phyloP scores from a whole-genome alignment of 179 eudicot species.

The Beta macrorhiza region DNA sequence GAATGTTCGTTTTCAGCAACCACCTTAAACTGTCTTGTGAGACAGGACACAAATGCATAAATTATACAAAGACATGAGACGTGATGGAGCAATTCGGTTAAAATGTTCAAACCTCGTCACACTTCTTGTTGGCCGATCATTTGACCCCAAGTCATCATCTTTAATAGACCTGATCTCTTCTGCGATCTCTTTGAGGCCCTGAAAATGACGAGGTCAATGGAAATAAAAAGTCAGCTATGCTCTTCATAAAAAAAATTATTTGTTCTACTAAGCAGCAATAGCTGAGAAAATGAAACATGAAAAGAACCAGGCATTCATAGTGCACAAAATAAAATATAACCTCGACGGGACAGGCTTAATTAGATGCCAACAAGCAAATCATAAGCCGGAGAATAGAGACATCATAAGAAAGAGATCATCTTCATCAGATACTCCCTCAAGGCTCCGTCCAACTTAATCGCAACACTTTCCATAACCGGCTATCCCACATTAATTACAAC shows the following conservation, averaged over 20 bases:
- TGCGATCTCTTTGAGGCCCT: slow-evolving; percentile 31
- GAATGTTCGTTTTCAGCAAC: not conserved
- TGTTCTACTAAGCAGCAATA: not conserved
- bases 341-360: too few relatives aligned
- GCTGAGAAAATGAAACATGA: not conserved
- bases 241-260: not conserved
- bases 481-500: too few relatives aligned
- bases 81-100: not conserved
- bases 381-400: slow-evolving; percentile 6
- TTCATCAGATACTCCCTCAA: too few relatives aligned
- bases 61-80: not conserved
- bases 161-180: slow-evolving; percentile 26
- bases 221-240: not conserved
- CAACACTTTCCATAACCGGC: too few relatives aligned
- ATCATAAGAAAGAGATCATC: not conserved
- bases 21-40: not conserved
- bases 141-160: slow-evolving; percentile 16
- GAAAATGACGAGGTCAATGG: not conserved
- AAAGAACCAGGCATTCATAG: not conserved
- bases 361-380: not conserved
- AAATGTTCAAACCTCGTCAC: slow-evolving; percentile 29
- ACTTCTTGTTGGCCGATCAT: slow-evolving; percentile 26
- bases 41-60: not conserved
- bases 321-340: not conserved
- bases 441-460: too few relatives aligned